Evolutionary conservation across 352 stramenopile species (phyloP).

Genomic region (Globisporangium parvum): DNA sequence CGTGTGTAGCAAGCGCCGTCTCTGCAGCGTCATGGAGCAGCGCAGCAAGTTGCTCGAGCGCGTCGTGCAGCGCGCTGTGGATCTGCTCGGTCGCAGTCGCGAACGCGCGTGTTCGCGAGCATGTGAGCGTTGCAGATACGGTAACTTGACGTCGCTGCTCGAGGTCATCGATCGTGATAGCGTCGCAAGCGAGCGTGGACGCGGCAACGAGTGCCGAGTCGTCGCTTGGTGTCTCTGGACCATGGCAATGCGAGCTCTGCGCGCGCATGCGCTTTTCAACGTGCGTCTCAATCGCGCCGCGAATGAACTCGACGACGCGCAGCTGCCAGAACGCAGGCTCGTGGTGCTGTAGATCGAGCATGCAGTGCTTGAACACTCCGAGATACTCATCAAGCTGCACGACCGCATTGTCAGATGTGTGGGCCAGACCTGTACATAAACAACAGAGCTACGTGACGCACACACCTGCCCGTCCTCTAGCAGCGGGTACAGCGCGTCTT

Average conservation of each 20-base stretch:
- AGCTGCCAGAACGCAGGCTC: constrained; percentile 60
- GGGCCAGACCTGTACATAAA: no score
- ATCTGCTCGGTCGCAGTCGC: constrained; percentile 3
- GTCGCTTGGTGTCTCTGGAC: background rate
- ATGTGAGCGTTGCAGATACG: background rate
- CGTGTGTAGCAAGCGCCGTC: background rate
- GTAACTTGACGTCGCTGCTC: background rate
- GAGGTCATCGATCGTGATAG: background rate
- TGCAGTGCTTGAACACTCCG: constrained; percentile 22
- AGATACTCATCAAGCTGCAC: constrained; percentile 25
- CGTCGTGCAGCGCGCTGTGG: background rate
- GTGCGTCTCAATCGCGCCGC: constrained; percentile 14
- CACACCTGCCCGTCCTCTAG: constrained; percentile 28
- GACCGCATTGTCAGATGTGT: background rate
- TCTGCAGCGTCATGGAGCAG: background rate
- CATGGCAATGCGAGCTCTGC: background rate
- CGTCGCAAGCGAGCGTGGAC: background rate
- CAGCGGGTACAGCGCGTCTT: constrained; percentile 25
- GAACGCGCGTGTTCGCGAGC: background rate
- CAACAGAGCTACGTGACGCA: no score
- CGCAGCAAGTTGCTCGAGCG: constrained; percentile 4
- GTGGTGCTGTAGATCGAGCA: constrained; percentile 21
- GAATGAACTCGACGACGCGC: constrained; percentile 34
- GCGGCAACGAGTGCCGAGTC: no score
- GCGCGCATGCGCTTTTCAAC: background rate